phyloP scores from a whole-genome alignment of 2,329 filamentous ascomycete genomes.

The Talaromyces pinophilus region DNA sequence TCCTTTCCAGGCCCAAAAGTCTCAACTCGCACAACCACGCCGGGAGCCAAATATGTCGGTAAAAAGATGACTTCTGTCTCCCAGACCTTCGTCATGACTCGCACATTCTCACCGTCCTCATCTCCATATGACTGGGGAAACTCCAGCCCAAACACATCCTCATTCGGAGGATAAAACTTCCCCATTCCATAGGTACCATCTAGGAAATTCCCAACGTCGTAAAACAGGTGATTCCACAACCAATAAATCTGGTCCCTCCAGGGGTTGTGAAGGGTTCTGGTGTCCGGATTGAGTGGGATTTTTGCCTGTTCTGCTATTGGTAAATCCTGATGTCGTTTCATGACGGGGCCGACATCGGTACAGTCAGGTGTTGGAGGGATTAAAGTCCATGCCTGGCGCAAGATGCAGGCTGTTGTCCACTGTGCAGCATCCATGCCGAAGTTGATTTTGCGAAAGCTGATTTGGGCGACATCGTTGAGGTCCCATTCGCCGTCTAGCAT shows the following conservation, averaged over 20 bases:
- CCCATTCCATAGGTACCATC: not conserved
- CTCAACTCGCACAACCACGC: not conserved
- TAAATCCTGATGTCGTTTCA: not conserved
- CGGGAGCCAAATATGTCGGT: not conserved
- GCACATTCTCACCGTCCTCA: not conserved
- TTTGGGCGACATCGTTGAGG: not conserved
- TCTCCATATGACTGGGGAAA: not conserved
- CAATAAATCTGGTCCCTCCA: not conserved
- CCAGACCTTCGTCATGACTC: not conserved
- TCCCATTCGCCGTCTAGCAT: not conserved
- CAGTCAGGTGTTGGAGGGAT: not conserved
- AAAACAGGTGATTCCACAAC: not conserved
- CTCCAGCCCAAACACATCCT: not conserved
- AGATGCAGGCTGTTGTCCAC: not conserved
- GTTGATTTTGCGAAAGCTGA: not conserved
- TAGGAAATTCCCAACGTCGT: not conserved
- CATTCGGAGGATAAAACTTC: constrained; percentile 2
- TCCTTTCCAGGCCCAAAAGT: not conserved
- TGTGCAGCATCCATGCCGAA: not conserved
- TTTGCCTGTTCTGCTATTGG: not conserved
- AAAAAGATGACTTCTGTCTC: not conserved
- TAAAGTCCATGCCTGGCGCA: not conserved
- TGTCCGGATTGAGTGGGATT: not conserved
- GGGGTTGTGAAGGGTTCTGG: not conserved
- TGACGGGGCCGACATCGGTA: not conserved